Percentiles rank a stretch among this genome's conserved stretches.
Conservation (phyloP, 495 filamentous ascomycete species). For the Penicillium robsamsonii region DNA sequence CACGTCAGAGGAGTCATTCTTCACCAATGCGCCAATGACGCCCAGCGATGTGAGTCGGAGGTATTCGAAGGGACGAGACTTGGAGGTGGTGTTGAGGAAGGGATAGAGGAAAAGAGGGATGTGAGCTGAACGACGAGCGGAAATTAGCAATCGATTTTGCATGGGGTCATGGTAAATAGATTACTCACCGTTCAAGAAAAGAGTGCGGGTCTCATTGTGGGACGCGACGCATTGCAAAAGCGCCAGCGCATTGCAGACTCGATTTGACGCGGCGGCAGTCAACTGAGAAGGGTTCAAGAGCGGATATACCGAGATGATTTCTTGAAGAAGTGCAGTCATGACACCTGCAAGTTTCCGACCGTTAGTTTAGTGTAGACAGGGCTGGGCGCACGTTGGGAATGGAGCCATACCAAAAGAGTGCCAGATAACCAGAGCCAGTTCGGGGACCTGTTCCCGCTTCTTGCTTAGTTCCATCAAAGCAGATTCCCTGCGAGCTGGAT, state of each 20-base stretch:
- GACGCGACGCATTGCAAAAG: conserved; percentile 97
- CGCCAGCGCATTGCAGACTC: conserved; percentile 96
- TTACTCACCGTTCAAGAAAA: conserved; percentile 83
- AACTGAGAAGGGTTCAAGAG: conserved; percentile 94
- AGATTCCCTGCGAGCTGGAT: conserved; percentile 79
- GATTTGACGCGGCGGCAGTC: conserved; percentile 92
- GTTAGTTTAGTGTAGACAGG: conserved; percentile 27
- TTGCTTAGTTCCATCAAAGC: conserved; percentile 97
- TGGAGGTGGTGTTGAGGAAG: conserved; percentile 98
- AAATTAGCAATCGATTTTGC: conserved; percentile 10
- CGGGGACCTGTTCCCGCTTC: conserved; percentile 96
- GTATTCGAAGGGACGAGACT: conserved; percentile 97
- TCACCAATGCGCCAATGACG: conserved; percentile 95
- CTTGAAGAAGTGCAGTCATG: conserved; percentile 95
- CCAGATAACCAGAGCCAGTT: conserved; percentile 95
- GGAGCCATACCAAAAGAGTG: conserved; percentile 86
- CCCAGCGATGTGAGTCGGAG: conserved; percentile 96
- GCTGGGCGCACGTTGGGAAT: conserved; percentile 8
- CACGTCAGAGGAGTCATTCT: conserved; percentile 97
- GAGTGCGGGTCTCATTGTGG: conserved; percentile 89
- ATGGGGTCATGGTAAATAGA: not conserved
- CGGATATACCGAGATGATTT: conserved; percentile 98
- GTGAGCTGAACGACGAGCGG: conserved; percentile 61
- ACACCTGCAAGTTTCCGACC: conserved; percentile 62
- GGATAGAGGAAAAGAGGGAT: conserved; percentile 98